Conservation (phyloP, 768 basidiomycete genomes). For the Termitomyces sp. region DNA sequence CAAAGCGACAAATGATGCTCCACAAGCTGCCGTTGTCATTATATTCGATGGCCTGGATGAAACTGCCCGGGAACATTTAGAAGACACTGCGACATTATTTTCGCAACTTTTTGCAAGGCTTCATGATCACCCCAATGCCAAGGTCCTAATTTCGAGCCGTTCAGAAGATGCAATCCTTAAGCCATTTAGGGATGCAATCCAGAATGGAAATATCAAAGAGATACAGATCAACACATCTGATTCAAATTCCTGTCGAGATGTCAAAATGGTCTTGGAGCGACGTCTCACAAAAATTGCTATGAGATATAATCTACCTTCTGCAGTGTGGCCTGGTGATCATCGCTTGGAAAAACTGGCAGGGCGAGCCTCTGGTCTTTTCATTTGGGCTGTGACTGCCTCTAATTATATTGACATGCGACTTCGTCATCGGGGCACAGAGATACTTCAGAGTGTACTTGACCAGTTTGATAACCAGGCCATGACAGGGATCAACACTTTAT, state of each 20-base stretch:
- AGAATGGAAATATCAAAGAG: conserved; percentile 6
- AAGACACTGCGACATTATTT: conserved; percentile 9
- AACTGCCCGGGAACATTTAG: conserved; percentile 2
- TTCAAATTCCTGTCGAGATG: conserved; percentile 6
- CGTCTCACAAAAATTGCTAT: conserved; percentile 4
- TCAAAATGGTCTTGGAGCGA: conserved; percentile 4
- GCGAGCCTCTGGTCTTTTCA: conserved; percentile 11
- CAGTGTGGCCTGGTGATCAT: conserved; percentile 7
- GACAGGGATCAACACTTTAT: background rate
- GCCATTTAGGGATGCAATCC: conserved; percentile 1
- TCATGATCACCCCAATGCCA: conserved; percentile 6
- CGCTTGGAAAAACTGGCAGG: background rate
- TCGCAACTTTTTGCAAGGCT: conserved; percentile 7
- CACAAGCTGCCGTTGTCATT: conserved; percentile 8
- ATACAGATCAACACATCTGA: conserved; percentile 10
- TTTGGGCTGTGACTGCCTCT: conserved; percentile 13
- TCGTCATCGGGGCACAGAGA: background rate
- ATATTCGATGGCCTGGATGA: conserved; percentile 18
- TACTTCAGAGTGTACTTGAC: background rate
- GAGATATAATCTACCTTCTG: conserved; percentile 2
- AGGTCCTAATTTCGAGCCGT: conserved; percentile 16
- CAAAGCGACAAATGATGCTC: background rate
- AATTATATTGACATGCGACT: conserved; percentile 2
- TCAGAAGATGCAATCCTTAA: conserved; percentile 15
- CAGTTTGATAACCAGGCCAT: background rate